Base-by-base conservation (phyloP, 495 filamentous ascomycete genomes). In the Cercophora scortea region DNA sequence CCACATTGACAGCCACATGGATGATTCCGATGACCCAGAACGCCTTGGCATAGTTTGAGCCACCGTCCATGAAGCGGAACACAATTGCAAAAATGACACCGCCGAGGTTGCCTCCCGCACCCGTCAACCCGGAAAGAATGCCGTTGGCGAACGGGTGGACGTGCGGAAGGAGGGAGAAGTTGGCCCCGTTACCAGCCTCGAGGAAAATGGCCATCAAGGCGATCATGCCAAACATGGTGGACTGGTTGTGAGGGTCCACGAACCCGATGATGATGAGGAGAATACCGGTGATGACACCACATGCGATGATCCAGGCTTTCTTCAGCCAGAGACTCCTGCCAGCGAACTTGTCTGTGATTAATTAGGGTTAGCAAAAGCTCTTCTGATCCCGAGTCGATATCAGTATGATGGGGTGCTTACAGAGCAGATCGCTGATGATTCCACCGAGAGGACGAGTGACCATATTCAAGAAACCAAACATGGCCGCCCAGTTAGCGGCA, bases 391-490 rank as follows among this genome's bases (percentile, higher is more conserved):
- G 25, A 25, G 25, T 5, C 25, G 25, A 25, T 25, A 25, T 25
- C 25, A 25, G 25, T 25, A 5, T 25, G 25, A 25, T 25, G 25
- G n/a, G 25, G 5, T 25, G 25, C 25, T 25, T 25, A 25, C 25
- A 95, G 2, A 91, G 61, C n/a, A 85, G 19, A 55, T 96, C 90
- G 3, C 80, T 76, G 11, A 89, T 53, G 13, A 88, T 75, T 1
- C 90, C 90, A 42, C 90, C 90, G 0, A 81, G 59, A 0, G 90
- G 90, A 1, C 90, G 79, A 50, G 79, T 87, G 50, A 86, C 66
- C 35, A 92, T 71, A 67, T 96, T 95, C 32, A 96, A 71, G 46
- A 96, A 83, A 9, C 90, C 90, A 63, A 94, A 96, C 83, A 94
- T 92, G 50, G 90, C 88, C 0, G 89, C 87, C 84, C 86, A 94